Base-by-base conservation (phyloP, 345 rosid genomes). In the Mangifera indica region DNA sequence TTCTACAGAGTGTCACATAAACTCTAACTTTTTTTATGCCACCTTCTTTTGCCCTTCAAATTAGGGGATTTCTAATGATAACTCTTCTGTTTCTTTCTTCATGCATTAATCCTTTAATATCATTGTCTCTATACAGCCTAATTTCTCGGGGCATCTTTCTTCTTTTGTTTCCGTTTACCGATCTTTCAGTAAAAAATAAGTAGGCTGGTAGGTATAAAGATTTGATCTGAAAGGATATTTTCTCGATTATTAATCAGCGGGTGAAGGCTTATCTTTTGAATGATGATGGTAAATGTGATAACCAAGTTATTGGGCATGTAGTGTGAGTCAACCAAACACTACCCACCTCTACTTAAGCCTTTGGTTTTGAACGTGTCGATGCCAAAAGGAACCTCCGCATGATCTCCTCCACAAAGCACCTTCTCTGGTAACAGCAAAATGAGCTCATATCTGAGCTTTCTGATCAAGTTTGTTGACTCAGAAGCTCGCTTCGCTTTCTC, bases 381-480 rank as follows among this genome's bases (percentile, higher is more conserved):
- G 44, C 76, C 72, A n/a, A 69, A 80, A 26, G 95, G 84, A 65
- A 87, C 72, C 65, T 90, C 97, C 1, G 78, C 70, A n/a, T n/a
- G n/a, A 72, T 88, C 92, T 20, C 86, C 37, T 18, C 79, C 76
- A 26, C 84, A 77, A 18, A 85, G 86, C 71, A 92, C 83, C 75
- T 92, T 90, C 2, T 72, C 86, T 5, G 97, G 95, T 79, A 94
- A 76, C 40, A 80, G 82, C 2, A 81, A 76, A 40, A 90, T 29
- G 75, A 94, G 90, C 3, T 87, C 92, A 25, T 24, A 61, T 75
- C 83, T 77, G 20, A 89, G 78, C 0, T 81, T 5, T 72, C 46
- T 70, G 15, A 81, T 84, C 20, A 88, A 89, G 71, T 83, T 72
- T 8, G 69, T 51, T 52, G 71, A 58, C 54, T 67, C 29, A 76